Evolutionary conservation across 2,329 filamentous ascomycete species (phyloP), one percentile per base, ranked within the genome.

Genomic region (Colletotrichum endophyticum): DNA sequence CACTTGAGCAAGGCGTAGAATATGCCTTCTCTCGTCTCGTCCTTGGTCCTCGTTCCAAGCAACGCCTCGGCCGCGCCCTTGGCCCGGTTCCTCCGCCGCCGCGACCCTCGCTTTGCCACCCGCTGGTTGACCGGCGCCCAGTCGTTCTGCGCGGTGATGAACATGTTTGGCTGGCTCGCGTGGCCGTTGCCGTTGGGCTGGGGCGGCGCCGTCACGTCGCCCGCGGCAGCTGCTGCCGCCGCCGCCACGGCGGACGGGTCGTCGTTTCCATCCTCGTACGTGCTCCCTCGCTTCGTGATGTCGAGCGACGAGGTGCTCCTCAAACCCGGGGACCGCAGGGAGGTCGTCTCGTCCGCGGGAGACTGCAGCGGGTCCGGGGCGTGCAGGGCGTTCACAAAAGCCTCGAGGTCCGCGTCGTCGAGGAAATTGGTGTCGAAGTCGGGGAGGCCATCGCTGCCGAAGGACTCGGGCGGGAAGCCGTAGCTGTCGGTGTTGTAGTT

Each of bases 21-120:
- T 82, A 97, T 95, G 25, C 97, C 97, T 86, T 99, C 97, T 79
- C 97, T 90, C 3, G 96, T 99, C 88, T 99, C 97, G 83, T 99
- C 97, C 81, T 93, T 95, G 78, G 92, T 94, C 74, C 94, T 89
- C 25, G 89, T 89, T 34, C 91, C 89, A 8, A 89, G 79, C 3
- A 88, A 80, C 2, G 84, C 84, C 59, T 86, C 82, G 8, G 83
- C 84, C 1, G 83, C 81, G 34, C 87, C 88, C 74, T 81, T 81
- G 44, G 80, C 83, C 49, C 87, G 87, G 67, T 79, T 85, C 80
- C 81, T 83, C 77, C 82, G 85, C 75, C 80, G 78, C 84, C 84
- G 82, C 19, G 74, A 76, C 8, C 71, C 74, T n/a, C 74, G 49
- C 81, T 84, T 88, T 80, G 87, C 83, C 27, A 96, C 89, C 73